Percentiles rank a stretch among this genome's conserved stretches.
phyloP scores from a whole-genome alignment of 1,284 basidiomycete genomes.

The Apiotrichum gamsii region DNA sequence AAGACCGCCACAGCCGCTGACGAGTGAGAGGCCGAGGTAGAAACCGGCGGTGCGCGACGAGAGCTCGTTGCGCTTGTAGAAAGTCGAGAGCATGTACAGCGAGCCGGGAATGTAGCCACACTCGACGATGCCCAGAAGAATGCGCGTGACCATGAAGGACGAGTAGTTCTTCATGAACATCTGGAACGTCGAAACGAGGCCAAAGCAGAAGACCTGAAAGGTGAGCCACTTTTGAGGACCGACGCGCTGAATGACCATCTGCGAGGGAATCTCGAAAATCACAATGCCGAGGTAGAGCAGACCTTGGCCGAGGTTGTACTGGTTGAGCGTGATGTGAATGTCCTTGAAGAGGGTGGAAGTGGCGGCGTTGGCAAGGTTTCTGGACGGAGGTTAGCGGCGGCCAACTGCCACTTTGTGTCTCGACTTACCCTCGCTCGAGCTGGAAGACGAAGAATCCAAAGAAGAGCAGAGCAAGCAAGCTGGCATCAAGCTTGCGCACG shows the following conservation, averaged over 20 bases:
- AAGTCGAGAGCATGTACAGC: slow-evolving; percentile 16
- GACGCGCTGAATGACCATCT: slow-evolving; percentile 26
- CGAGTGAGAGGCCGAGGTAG: slow-evolving; percentile 20
- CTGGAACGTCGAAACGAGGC: slow-evolving; percentile 28
- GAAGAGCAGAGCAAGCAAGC: slow-evolving; percentile 28
- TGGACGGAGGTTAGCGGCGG: too few species aligned
- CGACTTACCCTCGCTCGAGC: slow-evolving; percentile 27
- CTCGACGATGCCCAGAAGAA: slow-evolving; percentile 22
- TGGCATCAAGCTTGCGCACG: slow-evolving; percentile 25
- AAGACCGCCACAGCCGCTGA: slow-evolving; percentile 16
- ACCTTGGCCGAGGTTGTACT: slow-evolving; percentile 37
- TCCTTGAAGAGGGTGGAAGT: slow-evolving; percentile 13
- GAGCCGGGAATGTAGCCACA: slow-evolving; percentile 22
- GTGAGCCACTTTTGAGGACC: slow-evolving; percentile 31
- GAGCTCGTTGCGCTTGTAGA: slow-evolving; percentile 25
- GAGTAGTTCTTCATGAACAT: slow-evolving; percentile 22
- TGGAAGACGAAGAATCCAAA: slow-evolving; percentile 39
- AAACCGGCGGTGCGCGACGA: slow-evolving; percentile 20
- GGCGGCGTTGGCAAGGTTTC: slow-evolving; percentile 7
- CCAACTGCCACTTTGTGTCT: neutral
- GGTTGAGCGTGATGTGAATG: slow-evolving; percentile 33
- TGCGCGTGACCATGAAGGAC: slow-evolving; percentile 23
- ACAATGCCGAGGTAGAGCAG: slow-evolving; percentile 40
- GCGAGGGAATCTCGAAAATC: slow-evolving; percentile 37
- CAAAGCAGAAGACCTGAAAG: slow-evolving; percentile 26